These are phyloP conservation scores for Tetracentron sinense DNA, from an alignment of 164 flowering plant species.

Conservation along the genomic window DNA sequence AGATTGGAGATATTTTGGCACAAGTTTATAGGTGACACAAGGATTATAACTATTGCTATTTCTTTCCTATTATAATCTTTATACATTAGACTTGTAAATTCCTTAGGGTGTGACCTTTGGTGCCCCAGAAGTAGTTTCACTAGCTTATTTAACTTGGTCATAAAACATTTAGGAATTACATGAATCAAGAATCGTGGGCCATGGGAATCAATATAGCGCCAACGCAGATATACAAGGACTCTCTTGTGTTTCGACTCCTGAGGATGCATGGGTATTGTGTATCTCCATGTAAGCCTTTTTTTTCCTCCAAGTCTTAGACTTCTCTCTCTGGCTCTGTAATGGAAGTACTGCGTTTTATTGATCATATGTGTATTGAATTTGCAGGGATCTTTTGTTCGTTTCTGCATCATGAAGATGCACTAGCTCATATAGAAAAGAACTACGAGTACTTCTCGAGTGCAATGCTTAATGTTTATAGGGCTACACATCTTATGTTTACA, in stretches of 20 bases:
- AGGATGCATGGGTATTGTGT: slow-evolving; percentile 30
- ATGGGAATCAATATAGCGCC: no score
- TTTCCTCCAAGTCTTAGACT: no score
- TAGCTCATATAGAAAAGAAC: slow-evolving; percentile 7
- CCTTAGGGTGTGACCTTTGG: no score
- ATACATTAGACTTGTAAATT: no score
- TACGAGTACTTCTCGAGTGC: slow-evolving; percentile 6
- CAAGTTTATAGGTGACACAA: slow-evolving; percentile 21
- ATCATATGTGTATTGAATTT: no score
- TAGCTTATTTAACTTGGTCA: slow-evolving; percentile 29
- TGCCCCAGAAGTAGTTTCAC: no score
- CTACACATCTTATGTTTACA: background rate
- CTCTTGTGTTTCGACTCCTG: background rate
- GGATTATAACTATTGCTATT: no score
- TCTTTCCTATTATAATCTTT: no score
- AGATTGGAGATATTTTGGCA: slow-evolving; percentile 16
- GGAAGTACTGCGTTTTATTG: no score
- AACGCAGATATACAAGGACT: no score
- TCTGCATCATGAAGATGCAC: slow-evolving; percentile 10
- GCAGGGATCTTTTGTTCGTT: slow-evolving; percentile 13
- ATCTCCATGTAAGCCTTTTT: slow-evolving; percentile 9
- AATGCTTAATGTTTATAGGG: slow-evolving; percentile 22
- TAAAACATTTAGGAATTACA: slow-evolving; percentile 17
- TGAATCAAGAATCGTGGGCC: no score
- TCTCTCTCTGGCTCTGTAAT: no score